Evolutionary conservation across 768 basidiomycete genomes (phyloP).

Genomic region (Pulveroboletus sp.): DNA sequence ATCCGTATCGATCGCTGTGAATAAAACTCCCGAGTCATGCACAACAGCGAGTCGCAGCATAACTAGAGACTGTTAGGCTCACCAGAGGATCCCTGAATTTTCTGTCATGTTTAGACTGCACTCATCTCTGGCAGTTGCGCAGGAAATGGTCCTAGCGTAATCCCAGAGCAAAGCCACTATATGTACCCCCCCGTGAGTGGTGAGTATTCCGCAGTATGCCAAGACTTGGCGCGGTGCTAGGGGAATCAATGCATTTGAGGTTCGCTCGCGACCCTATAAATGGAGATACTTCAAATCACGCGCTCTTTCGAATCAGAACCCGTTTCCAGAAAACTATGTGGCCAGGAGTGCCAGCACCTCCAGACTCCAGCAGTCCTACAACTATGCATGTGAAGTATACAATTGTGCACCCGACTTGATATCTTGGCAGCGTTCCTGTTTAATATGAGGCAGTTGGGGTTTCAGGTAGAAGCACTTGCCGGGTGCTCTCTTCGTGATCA

Average conservation of each 20-base stretch:
- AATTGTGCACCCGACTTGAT: not conserved
- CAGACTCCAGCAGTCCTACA: slow-evolving; percentile 1
- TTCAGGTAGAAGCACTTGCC: not conserved
- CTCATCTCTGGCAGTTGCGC: no score
- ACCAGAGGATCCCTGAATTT: no score
- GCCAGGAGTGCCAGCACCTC: not conserved
- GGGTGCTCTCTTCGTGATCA: not conserved
- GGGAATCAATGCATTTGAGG: no score
- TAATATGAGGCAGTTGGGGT: slow-evolving; percentile 1
- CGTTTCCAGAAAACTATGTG: not conserved
- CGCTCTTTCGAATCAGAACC: not conserved
- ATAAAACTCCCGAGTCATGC: no score
- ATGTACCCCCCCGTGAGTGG: no score
- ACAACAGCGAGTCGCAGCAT: no score
- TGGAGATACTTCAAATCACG: not conserved
- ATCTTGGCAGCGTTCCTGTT: slow-evolving; percentile 10
- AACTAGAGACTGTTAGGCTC: no score
- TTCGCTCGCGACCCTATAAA: not conserved
- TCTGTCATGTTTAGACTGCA: no score
- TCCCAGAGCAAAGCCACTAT: no score
- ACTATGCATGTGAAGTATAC: not conserved
- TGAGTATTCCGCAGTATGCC: not conserved
- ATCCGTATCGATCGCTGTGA: no score
- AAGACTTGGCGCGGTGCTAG: no score
- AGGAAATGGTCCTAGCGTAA: no score